Conservation (phyloP, 2,329 filamentous ascomycete species). For the Fusarium mangiferae region DNA sequence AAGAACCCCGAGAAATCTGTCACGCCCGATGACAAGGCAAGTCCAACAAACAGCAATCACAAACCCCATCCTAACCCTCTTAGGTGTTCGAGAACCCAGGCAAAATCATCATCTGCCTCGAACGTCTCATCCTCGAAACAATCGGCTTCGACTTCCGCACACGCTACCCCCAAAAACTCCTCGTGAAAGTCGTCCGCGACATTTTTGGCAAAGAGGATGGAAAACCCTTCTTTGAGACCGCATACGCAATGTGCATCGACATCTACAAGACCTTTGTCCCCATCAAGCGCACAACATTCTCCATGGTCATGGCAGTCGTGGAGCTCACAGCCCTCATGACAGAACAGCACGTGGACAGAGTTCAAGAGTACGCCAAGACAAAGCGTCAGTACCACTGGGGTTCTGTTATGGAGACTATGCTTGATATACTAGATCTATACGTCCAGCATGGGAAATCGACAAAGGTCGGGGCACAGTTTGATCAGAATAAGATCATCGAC, state of each 20-base stretch:
- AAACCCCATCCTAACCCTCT: neutral
- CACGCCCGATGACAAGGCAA: slow-evolving; percentile 84
- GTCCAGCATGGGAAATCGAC: slow-evolving; percentile 83
- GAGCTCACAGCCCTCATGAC: slow-evolving; percentile 80
- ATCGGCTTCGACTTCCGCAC: slow-evolving; percentile 94
- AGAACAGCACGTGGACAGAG: slow-evolving; percentile 59
- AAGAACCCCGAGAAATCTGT: slow-evolving; percentile 75
- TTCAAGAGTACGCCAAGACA: slow-evolving; percentile 61
- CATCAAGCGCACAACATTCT: slow-evolving; percentile 87
- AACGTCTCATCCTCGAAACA: slow-evolving; percentile 91
- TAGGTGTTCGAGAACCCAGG: slow-evolving; percentile 83
- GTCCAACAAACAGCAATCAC: neutral
- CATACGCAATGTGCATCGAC: slow-evolving; percentile 87
- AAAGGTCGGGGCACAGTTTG: slow-evolving; percentile 76
- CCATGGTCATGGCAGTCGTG: slow-evolving; percentile 83
- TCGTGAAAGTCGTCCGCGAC: slow-evolving; percentile 80
- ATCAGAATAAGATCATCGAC: slow-evolving; percentile 82
- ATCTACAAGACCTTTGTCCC: slow-evolving; percentile 93
- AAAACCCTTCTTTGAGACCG: slow-evolving; percentile 70
- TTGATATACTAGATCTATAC: slow-evolving; percentile 92
- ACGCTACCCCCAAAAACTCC: slow-evolving; percentile 84
- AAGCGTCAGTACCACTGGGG: slow-evolving; percentile 59
- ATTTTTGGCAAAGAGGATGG: slow-evolving; percentile 57
- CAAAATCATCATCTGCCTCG: slow-evolving; percentile 86
- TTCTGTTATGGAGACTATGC: slow-evolving; percentile 77